phyloP scores from a whole-genome alignment of 345 rosid species.

The Corchorus capsularis region DNA sequence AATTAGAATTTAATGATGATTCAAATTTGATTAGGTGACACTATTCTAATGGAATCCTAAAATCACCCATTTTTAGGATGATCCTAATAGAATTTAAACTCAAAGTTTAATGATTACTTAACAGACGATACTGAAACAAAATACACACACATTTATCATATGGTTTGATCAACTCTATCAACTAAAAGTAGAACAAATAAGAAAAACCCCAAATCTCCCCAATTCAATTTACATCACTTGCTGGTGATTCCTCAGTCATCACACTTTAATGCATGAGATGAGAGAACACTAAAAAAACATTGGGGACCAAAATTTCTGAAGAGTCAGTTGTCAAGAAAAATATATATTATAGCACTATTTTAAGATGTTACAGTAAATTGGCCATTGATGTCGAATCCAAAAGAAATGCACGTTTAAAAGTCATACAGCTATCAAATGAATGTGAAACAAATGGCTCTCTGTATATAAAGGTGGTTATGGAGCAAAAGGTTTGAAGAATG shows the following conservation, averaged over 20 bases:
- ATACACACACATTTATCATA: not conserved
- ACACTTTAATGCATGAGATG: not conserved
- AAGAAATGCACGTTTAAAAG: constrained; percentile 12
- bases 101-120: too few species aligned
- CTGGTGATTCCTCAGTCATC: not conserved
- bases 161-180: not conserved
- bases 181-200: not conserved
- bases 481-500: not conserved
- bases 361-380: not conserved
- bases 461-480: constrained; percentile 6
- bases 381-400: not conserved
- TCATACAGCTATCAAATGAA: not conserved
- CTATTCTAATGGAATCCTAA: too few species aligned
- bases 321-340: not conserved
- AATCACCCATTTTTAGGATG: too few species aligned
- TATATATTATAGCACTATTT: not conserved
- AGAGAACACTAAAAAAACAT: not conserved
- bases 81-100: too few species aligned
- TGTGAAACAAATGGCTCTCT: not conserved
- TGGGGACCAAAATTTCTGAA: not conserved
- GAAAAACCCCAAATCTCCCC: not conserved
- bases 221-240: not conserved
- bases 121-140: not conserved
- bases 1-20: too few species aligned
- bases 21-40: too few species aligned